Conservation (phyloP, 257 asterid genomes). For the Solanum chilense region DNA sequence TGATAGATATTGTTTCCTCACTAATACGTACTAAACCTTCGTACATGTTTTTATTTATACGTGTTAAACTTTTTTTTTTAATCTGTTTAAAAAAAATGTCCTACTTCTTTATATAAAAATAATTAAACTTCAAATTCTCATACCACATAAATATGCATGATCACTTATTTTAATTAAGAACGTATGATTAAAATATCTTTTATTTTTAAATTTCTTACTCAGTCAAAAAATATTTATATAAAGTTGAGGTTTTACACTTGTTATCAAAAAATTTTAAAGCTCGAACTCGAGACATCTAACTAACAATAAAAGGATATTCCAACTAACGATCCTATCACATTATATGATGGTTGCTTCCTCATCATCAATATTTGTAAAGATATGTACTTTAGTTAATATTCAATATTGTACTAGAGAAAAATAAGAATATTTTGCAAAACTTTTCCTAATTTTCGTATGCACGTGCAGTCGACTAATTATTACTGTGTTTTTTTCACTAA, state of each 20-base stretch:
- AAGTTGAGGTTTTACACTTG: neutral
- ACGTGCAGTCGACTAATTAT: neutral
- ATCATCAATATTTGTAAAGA: neutral
- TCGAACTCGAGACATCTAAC: fast-evolving
- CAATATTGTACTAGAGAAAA: neutral
- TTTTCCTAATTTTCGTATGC: neutral
- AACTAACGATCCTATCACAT: neutral
- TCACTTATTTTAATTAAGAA: neutral
- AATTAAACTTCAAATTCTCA: neutral
- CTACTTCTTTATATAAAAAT: neutral
- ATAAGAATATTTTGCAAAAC: neutral
- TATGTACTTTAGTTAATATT: neutral
- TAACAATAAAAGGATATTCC: neutral
- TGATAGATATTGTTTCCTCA: neutral
- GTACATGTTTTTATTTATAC: neutral
- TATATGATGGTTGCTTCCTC: neutral
- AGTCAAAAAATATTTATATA: neutral
- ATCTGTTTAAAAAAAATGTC: neutral
- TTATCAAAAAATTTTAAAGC: neutral
- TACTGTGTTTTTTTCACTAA: neutral
- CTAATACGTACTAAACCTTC: too few species aligned
- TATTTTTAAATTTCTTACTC: neutral
- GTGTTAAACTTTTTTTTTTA: neutral
- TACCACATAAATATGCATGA: neutral
- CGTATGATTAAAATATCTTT: neutral